These are phyloP conservation scores for Bimuria novae-zelandiae DNA, from an alignment of 2,329 filamentous ascomycete species.

Conservation along the genomic window DNA sequence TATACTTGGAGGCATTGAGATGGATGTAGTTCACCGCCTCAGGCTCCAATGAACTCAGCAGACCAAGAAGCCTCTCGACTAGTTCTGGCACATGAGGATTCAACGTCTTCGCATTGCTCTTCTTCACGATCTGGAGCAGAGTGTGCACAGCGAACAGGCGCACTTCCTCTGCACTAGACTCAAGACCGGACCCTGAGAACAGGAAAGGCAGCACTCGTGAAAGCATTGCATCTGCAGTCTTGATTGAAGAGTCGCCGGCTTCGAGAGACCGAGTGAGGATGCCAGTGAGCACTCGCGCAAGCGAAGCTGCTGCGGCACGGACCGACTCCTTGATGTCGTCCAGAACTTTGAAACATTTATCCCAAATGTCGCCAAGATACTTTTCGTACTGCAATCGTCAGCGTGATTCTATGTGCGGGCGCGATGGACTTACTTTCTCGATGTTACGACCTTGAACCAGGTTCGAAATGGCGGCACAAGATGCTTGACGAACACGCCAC, in stretches of 20 bases:
- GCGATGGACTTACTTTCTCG: slow-evolving; percentile 42
- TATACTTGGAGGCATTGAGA: slow-evolving; percentile 81
- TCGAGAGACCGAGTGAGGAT: slow-evolving; percentile 85
- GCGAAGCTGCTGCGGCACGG: slow-evolving; percentile 74
- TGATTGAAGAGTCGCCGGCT: slow-evolving; percentile 68
- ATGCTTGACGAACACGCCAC: slow-evolving; percentile 91
- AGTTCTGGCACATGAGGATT: slow-evolving; percentile 81
- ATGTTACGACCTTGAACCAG: slow-evolving; percentile 77
- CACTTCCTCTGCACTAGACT: slow-evolving; percentile 86
- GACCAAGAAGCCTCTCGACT: slow-evolving; percentile 76
- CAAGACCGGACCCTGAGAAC: slow-evolving; percentile 83
- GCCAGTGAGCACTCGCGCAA: slow-evolving; percentile 84
- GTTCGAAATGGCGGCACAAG: slow-evolving; percentile 86
- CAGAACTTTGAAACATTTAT: slow-evolving; percentile 82
- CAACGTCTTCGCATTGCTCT: slow-evolving; percentile 74
- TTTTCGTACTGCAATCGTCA: slow-evolving; percentile 67
- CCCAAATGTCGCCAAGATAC: slow-evolving; percentile 85
- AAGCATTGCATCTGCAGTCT: slow-evolving; percentile 78
- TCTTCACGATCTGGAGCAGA: slow-evolving; percentile 87
- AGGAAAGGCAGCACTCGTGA: slow-evolving; percentile 88
- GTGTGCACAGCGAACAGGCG: slow-evolving; percentile 79
- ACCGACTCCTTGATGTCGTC: slow-evolving; percentile 97
- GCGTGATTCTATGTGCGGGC: background rate
- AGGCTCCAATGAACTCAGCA: slow-evolving; percentile 86
- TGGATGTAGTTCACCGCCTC: slow-evolving; percentile 92